Base-by-base conservation (phyloP, 1,284 basidiomycete genomes). In the Leccinum fallax region DNA sequence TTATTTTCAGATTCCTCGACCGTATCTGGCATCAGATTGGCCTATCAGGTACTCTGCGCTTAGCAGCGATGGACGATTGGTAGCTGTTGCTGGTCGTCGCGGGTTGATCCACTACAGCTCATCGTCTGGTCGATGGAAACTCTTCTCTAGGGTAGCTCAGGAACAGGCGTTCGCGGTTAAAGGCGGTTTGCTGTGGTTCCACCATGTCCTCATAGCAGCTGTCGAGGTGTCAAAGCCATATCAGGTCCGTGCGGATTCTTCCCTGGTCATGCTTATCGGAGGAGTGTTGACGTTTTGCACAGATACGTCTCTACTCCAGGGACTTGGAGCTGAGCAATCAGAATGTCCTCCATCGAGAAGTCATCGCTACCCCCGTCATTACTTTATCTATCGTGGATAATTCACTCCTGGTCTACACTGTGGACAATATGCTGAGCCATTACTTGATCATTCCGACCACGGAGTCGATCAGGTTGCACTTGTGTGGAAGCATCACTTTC, bases 121-220 rank as follows among this genome's bases (percentile, higher is more conserved):
- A 24, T 86, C 89, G 0, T 97, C 95, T 5, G 97, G 97, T 10
- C 81, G 97, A 36, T 99, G 97, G 97, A 99, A 98, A 76, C 74
- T 91, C 48, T 99, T 98, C 71, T 83, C 83, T 9, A 88, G 89
- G 65, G 85, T 91, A 63, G 80, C 85, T n/a, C 94, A 99, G 76
- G 97, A 98, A 73, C 88, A 94, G 66, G 87, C 88, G 0, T 97
- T 99, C 70, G 76, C 82, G 2, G 95, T 99, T 10, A 86, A 89
- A 69, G 97, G 97, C 19, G 97, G 97, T 3, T 76, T 99, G 68
- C 77, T 97, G 21, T 99, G 97, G 97, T 99, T 97, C 74, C 93
- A 97, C 67, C 96, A 98, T 73, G 93, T 98, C 4, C 81, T 99
- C 58, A 89, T 99, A 62, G 95, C 88, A 19, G 95, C 94, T 10